These are phyloP conservation scores for Ottelia alismoides DNA, from an alignment of 106 monocot genomes.

Conservation along the genomic window DNA sequence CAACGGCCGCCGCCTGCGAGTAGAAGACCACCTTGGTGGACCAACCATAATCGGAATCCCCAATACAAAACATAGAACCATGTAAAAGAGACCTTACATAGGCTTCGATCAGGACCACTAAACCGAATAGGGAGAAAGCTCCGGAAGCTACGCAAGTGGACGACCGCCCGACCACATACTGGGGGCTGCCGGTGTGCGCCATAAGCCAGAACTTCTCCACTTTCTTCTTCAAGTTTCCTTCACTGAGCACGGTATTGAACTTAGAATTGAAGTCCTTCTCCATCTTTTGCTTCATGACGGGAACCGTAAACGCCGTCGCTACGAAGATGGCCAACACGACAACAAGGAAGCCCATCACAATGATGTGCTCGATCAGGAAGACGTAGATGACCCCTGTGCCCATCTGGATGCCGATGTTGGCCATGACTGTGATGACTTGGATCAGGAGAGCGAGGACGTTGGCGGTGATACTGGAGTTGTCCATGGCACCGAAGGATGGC, in stretches of 20 bases:
- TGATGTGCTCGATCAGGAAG: slow-evolving; percentile 6
- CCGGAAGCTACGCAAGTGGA: slow-evolving; percentile 4
- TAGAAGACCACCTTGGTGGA: background rate
- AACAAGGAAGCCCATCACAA: background rate
- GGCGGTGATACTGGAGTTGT: background rate
- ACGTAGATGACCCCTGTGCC: slow-evolving; percentile 7
- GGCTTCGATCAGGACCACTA: slow-evolving; percentile 1
- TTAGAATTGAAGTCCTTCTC: slow-evolving; percentile 1
- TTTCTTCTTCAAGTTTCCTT: background rate
- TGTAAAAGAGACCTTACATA: background rate
- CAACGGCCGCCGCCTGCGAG: background rate
- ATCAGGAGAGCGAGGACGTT: slow-evolving; percentile 1
- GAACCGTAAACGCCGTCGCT: background rate
- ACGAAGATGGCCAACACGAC: background rate
- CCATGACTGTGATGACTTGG: slow-evolving; percentile 6
- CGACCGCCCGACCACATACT: slow-evolving; percentile 3
- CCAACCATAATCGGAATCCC: background rate
- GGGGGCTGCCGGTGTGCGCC: slow-evolving; percentile 6
- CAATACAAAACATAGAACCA: background rate
- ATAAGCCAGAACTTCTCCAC: slow-evolving; percentile 8
- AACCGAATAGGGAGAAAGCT: background rate
- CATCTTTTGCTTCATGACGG: background rate
- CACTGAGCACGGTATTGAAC: background rate
- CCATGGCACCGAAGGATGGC: slow-evolving; percentile 6
- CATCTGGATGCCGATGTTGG: slow-evolving; percentile 10